Evolutionary conservation across 331 rosid species (phyloP).

Genomic region (Telfairia occidentalis): DNA sequence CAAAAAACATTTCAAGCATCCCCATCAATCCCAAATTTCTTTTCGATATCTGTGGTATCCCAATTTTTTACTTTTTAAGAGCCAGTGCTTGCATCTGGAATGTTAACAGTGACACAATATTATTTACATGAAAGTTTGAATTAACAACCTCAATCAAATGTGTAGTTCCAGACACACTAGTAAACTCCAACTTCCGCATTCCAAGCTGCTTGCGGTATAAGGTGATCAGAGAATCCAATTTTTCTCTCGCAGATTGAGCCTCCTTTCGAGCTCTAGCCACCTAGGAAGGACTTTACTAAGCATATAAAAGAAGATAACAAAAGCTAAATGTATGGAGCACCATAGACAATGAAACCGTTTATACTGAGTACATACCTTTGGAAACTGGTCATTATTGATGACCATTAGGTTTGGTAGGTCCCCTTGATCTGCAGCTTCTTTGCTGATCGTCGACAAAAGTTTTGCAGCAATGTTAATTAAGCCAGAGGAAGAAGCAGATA

Average conservation of each 20-base stretch:
- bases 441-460: conserved; percentile 63
- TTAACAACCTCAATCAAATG: conserved; percentile 78
- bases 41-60: no score
- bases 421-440: conserved; percentile 66
- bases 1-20: neutral
- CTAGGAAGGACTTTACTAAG: conserved; percentile 25
- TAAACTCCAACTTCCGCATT: conserved; percentile 57
- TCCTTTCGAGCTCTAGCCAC: conserved; percentile 50
- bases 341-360: conserved; percentile 3
- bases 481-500: conserved; percentile 55
- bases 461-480: conserved; percentile 59
- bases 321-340: conserved; percentile 12
- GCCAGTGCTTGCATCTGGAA: conserved; percentile 18
- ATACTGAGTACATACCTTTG: conserved; percentile 40
- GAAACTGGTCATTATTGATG: conserved; percentile 49
- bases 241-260: conserved; percentile 46
- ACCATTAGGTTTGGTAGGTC: conserved; percentile 52
- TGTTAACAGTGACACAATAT: neutral
- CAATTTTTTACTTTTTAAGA: no score
- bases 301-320: conserved; percentile 3
- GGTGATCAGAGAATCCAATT: conserved; percentile 51
- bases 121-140: conserved; percentile 16
- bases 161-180: conserved; percentile 64
- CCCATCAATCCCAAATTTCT: neutral
- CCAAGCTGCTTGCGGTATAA: conserved; percentile 65